These are phyloP conservation scores for Elongisporangium senticosum DNA, from an alignment of 352 stramenopile genomes.

Conservation along the genomic window DNA sequence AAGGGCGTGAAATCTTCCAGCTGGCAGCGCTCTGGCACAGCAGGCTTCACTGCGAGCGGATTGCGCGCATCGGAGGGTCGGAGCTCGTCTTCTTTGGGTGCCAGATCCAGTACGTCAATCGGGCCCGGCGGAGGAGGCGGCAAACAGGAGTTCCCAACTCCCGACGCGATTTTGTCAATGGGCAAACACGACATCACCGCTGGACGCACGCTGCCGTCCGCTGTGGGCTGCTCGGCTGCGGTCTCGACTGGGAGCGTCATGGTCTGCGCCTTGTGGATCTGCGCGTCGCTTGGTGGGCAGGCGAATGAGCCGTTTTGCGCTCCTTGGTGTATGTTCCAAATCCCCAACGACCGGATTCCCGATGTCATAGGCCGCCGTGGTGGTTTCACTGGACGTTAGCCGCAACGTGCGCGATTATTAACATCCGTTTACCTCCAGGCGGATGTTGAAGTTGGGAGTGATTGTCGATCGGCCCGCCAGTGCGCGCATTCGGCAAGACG, in stretches of 20 bases:
- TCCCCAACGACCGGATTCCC: not conserved
- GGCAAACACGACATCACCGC: not conserved
- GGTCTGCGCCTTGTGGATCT: not conserved
- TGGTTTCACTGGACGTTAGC: not conserved
- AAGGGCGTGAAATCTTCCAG: slow-evolving; percentile 90
- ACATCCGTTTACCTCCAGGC: slow-evolving; percentile 2
- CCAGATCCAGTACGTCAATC: not conserved
- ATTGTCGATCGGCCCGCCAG: slow-evolving; percentile 16
- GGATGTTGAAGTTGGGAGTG: slow-evolving; percentile 39
- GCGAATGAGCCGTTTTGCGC: not conserved
- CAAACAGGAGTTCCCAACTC: not conserved
- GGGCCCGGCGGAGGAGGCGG: not conserved
- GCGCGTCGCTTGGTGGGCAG: not conserved
- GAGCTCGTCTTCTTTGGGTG: slow-evolving; percentile 49
- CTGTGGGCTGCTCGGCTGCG: not conserved
- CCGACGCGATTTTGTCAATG: not conserved
- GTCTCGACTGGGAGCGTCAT: not conserved
- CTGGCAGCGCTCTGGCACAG: slow-evolving; percentile 41
- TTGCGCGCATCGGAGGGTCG: slow-evolving; percentile 6
- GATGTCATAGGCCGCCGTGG: not conserved
- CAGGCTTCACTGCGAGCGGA: slow-evolving; percentile 13
- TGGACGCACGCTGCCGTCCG: not conserved
- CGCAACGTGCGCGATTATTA: not conserved
- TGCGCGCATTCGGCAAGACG: slow-evolving; percentile 14
- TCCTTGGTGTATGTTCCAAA: not conserved